phyloP scores from a whole-genome alignment of 2,329 filamentous ascomycete species.

The Penicillium sp. region DNA sequence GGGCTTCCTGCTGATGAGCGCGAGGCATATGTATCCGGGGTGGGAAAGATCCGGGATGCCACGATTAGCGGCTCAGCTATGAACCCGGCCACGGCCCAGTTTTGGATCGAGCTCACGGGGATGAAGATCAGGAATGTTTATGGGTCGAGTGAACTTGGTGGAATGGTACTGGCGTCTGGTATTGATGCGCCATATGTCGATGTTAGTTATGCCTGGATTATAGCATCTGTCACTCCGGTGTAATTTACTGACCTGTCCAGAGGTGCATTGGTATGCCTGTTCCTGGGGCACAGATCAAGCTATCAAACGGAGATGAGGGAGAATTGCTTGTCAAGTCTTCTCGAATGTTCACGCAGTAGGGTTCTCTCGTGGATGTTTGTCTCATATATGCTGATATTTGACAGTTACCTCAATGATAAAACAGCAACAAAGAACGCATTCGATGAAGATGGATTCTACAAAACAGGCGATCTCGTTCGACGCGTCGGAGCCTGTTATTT shows the following conservation, averaged over 20 bases:
- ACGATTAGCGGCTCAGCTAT: too few relatives aligned
- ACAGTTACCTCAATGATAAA: slow-evolving; percentile 6
- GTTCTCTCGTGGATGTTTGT: background rate
- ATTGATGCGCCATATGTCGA: too few relatives aligned
- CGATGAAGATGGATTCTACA: slow-evolving; percentile 20
- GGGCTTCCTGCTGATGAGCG: too few relatives aligned
- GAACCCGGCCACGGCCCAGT: too few relatives aligned
- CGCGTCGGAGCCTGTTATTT: slow-evolving; percentile 12
- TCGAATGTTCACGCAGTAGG: background rate
- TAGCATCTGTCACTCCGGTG: too few relatives aligned
- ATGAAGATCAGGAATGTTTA: too few relatives aligned
- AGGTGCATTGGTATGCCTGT: background rate
- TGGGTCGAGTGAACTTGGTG: too few relatives aligned
- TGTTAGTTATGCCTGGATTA: too few relatives aligned
- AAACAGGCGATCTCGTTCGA: slow-evolving; percentile 19
- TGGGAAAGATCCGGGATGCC: too few relatives aligned
- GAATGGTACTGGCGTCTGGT: too few relatives aligned
- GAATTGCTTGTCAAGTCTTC: background rate
- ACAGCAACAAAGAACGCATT: slow-evolving; percentile 4
- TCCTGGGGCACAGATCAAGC: background rate
- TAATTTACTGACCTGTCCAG: background rate
- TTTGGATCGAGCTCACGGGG: too few relatives aligned
- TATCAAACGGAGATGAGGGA: slow-evolving; percentile 1
- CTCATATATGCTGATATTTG: background rate
- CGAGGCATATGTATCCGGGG: too few relatives aligned